Evolutionary conservation across 148 eudicot genomes (phyloP).

Genomic region (Cornus kousa): DNA sequence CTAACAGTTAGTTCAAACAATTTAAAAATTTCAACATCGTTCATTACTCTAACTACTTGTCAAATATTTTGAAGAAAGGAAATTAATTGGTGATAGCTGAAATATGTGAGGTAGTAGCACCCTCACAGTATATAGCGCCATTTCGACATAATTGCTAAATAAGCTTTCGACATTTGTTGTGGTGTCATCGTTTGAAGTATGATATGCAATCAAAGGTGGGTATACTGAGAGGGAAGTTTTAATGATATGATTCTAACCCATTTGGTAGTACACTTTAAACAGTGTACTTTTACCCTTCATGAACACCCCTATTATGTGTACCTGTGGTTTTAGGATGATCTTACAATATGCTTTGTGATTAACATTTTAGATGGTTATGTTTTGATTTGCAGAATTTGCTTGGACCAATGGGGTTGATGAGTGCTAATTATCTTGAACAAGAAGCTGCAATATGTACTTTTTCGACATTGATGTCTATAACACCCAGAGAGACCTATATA

Average conservation of each 20-base stretch:
- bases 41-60: too few relatives aligned
- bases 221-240: neutral
- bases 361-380: conserved; percentile 1
- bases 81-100: too few relatives aligned
- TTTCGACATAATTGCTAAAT: too few relatives aligned
- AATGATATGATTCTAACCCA: neutral
- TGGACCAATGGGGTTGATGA: conserved; percentile 73
- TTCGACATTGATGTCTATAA: conserved; percentile 80
- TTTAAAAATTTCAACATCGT: too few relatives aligned
- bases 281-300: neutral
- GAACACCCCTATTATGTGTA: neutral
- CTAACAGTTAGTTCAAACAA: too few relatives aligned
- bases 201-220: too few relatives aligned
- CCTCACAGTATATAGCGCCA: too few relatives aligned
- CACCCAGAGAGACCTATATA: conserved; percentile 66
- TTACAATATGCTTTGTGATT: neutral
- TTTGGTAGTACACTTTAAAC: neutral
- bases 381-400: conserved; percentile 60
- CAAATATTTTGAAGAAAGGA: too few relatives aligned
- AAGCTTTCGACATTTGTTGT: too few relatives aligned
- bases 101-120: too few relatives aligned
- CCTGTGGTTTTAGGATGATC: neutral
- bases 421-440: conserved; percentile 60
- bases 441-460: conserved; percentile 75
- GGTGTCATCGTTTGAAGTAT: too few relatives aligned